Percentiles rank a stretch among this genome's conserved stretches.
phyloP scores from a whole-genome alignment of 2,329 filamentous ascomycete genomes.

The Sarocladium oryzae region DNA sequence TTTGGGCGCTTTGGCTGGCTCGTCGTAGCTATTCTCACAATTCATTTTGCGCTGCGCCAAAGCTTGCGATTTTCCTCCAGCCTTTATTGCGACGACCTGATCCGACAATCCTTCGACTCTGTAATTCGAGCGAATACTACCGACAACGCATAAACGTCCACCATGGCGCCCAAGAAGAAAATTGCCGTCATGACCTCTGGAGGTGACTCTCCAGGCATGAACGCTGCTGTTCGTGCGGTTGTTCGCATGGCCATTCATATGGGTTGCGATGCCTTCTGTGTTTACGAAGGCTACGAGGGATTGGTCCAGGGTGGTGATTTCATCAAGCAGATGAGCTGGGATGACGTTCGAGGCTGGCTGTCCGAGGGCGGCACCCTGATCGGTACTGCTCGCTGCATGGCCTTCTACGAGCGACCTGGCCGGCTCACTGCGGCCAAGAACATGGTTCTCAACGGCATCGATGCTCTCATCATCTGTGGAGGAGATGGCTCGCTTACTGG shows the following conservation, averaged over 20 bases:
- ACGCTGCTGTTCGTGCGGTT: slow-evolving; percentile 80
- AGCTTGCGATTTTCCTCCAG: neutral
- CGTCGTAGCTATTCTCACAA: neutral
- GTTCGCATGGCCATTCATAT: slow-evolving; percentile 87
- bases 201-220: slow-evolving; percentile 93
- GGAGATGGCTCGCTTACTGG: slow-evolving; percentile 95
- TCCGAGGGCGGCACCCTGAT: slow-evolving; percentile 94
- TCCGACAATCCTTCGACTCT: neutral
- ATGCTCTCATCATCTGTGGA: slow-evolving; percentile 93
- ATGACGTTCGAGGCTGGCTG: slow-evolving; percentile 89
- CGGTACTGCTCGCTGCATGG: slow-evolving; percentile 87
- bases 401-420: slow-evolving; percentile 82
- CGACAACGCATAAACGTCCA: slow-evolving; percentile 11
- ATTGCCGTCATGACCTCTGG: slow-evolving; percentile 93
- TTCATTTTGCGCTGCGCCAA: neutral
- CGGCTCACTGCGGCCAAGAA: slow-evolving; percentile 86
- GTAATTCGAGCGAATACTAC: neutral
- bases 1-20: neutral
- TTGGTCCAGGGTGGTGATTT: slow-evolving; percentile 82
- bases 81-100: neutral
- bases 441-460: slow-evolving; percentile 86
- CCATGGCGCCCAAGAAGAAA: slow-evolving; percentile 50
- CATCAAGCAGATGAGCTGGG: slow-evolving; percentile 84
- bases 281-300: slow-evolving; percentile 95
- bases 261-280: slow-evolving; percentile 70